Percentiles rank a stretch among this genome's conserved stretches.
Conservation (phyloP, 768 basidiomycete species). For the Calocybe cyanea region DNA sequence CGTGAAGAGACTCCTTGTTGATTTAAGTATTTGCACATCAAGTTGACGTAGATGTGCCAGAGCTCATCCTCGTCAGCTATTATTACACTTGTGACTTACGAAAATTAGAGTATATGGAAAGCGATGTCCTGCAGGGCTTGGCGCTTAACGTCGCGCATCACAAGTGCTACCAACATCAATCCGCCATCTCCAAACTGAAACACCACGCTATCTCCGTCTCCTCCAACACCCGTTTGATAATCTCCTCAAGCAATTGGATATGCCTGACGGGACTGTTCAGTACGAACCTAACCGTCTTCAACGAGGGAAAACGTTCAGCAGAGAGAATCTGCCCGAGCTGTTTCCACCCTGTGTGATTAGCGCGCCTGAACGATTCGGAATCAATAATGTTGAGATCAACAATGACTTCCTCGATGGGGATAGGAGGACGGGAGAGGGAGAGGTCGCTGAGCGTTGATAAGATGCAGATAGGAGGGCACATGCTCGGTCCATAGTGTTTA, state of each 20-base stretch:
- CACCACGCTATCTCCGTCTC: not conserved
- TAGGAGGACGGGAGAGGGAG: not conserved
- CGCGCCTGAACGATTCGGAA: conserved; percentile 4
- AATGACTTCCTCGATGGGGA: conserved; percentile 1
- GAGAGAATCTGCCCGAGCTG: conserved; percentile 1
- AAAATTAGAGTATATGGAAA: no score
- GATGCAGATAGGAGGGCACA: conserved; percentile 9
- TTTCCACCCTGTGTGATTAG: conserved; percentile 4
- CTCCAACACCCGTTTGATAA: conserved; percentile 6
- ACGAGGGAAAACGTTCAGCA: not conserved
- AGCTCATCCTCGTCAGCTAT: no score
- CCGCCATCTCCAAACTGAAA: conserved; percentile 5
- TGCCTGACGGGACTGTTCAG: not conserved
- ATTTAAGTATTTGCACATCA: no score
- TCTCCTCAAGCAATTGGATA: conserved; percentile 5
- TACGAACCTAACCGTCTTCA: conserved; percentile 1
- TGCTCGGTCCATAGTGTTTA: conserved; percentile 1
- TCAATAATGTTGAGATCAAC: conserved; percentile 7
- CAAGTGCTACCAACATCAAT: no score
- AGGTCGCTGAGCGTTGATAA: conserved; percentile 6
- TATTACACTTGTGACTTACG: no score
- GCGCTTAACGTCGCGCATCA: no score
- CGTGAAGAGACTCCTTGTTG: no score
- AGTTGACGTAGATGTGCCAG: no score
- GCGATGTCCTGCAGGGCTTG: no score